Conservation (phyloP, 805 yeast species). For the Komagataella ulmi region DNA sequence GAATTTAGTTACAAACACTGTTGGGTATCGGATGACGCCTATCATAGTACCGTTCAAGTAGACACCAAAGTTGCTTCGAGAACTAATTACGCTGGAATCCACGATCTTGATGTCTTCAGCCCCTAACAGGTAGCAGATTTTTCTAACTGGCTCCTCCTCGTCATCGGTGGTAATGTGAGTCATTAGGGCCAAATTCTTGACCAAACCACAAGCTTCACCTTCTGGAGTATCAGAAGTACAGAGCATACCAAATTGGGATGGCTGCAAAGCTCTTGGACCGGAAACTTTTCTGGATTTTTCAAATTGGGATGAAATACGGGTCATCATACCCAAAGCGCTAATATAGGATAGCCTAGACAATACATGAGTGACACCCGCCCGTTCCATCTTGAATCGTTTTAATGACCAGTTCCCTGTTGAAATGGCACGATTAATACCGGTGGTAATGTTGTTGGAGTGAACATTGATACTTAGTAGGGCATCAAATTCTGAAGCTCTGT, state of each 20-base stretch:
- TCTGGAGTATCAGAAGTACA: slow-evolving; percentile 99
- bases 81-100: slow-evolving; percentile 74
- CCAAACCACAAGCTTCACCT: slow-evolving; percentile 99
- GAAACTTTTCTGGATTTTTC: slow-evolving; percentile 96
- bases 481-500: slow-evolving; percentile 90
- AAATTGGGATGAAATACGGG: slow-evolving; percentile 96
- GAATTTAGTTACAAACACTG: slow-evolving; percentile 67
- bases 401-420: slow-evolving; percentile 99
- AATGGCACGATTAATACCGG: slow-evolving; percentile 90
- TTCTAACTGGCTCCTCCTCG: slow-evolving; percentile 80
- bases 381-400: slow-evolving; percentile 97
- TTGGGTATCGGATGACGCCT: slow-evolving; percentile 82
- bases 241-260: slow-evolving; percentile 97
- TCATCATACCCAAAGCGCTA: slow-evolving; percentile 98
- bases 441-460: slow-evolving; percentile 86
- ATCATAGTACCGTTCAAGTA: slow-evolving; percentile 88
- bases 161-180: slow-evolving; percentile 98
- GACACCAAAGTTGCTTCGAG: slow-evolving; percentile 69
- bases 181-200: slow-evolving; percentile 93
- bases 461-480: slow-evolving; percentile 82
- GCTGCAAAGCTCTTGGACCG: slow-evolving; percentile 97
- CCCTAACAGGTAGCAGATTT: slow-evolving; percentile 70
- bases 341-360: slow-evolving; percentile 83
- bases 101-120: slow-evolving; percentile 75
- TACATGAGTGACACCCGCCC: slow-evolving; percentile 98